phyloP scores from a whole-genome alignment of 1,284 basidiomycete genomes.

The Ustilago cynodontis region DNA sequence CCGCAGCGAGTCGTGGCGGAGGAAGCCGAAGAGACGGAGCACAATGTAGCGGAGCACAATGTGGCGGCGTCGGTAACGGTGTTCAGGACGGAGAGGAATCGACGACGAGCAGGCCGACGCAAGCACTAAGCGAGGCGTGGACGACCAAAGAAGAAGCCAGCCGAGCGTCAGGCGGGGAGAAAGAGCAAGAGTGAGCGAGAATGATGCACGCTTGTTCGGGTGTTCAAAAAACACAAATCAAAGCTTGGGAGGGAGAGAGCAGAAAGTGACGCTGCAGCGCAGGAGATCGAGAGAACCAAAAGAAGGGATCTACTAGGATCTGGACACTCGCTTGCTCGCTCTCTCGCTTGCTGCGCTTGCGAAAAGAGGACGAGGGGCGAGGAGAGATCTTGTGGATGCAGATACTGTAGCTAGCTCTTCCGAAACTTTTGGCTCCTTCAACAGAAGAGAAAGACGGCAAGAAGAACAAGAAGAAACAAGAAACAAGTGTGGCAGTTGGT shows the following conservation, averaged over 20 bases:
- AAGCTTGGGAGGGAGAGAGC: not conserved
- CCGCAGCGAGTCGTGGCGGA: not conserved
- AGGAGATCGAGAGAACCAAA: not conserved
- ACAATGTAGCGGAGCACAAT: not conserved
- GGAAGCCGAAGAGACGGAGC: not conserved
- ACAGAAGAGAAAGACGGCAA: not conserved
- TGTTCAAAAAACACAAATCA: not conserved
- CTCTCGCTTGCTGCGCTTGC: not conserved
- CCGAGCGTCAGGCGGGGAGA: not conserved
- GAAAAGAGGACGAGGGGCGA: not conserved
- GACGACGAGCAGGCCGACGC: slow-evolving; percentile 1
- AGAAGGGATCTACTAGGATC: slow-evolving; percentile 1
- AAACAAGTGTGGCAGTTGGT: not conserved
- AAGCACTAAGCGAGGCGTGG: not conserved
- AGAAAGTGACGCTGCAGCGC: not conserved
- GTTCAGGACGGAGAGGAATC: not conserved
- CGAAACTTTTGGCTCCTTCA: not conserved
- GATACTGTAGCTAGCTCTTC: not conserved
- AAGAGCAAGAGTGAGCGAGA: not conserved
- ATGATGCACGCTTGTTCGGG: not conserved
- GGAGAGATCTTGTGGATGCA: no score
- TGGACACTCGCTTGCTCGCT: not conserved
- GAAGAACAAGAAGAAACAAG: slow-evolving; percentile 1
- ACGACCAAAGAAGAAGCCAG: not conserved
- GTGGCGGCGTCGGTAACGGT: not conserved